A percentile compares a stretch with the other conserved stretches of the same genome.
These are phyloP conservation scores for Coffea canephora DNA, from an alignment of 257 asterid species.

Conservation along the genomic window DNA sequence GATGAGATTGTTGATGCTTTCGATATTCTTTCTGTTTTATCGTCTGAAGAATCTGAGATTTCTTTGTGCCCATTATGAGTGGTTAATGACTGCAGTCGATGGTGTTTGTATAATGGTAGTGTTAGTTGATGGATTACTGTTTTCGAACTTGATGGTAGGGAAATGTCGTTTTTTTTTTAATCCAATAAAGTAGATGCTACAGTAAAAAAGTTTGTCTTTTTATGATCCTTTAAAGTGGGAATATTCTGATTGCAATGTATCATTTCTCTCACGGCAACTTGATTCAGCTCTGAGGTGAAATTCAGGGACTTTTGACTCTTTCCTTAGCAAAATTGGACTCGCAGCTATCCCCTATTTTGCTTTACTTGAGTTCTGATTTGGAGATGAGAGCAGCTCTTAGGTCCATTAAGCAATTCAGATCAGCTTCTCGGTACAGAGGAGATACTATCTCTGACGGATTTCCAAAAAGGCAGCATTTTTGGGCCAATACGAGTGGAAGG, in stretches of 20 bases:
- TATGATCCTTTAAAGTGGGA: constrained; percentile 13
- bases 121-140: background rate
- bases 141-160: too few species aligned
- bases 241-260: constrained; percentile 20
- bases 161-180: background rate
- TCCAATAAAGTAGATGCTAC: too few species aligned
- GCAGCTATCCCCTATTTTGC: too few species aligned
- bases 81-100: background rate
- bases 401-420: constrained; percentile 45
- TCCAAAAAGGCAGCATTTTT: constrained; percentile 27
- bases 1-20: too few species aligned
- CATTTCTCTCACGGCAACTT: constrained; percentile 7
- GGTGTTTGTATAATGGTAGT: background rate
- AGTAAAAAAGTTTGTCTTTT: background rate
- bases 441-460: constrained; percentile 28
- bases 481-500: constrained; percentile 24
- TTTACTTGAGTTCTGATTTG: background rate
- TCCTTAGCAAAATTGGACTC: too few species aligned
- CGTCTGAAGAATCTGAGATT: too few species aligned
- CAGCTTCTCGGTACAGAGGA: constrained; percentile 33
- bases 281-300: constrained; percentile 23
- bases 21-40: too few species aligned
- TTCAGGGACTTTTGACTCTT: constrained; percentile 3
- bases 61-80: too few species aligned
- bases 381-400: constrained; percentile 56